Evolutionary conservation across 2,329 filamentous ascomycete genomes (phyloP).

Genomic region (Sclerotinia borealis): DNA sequence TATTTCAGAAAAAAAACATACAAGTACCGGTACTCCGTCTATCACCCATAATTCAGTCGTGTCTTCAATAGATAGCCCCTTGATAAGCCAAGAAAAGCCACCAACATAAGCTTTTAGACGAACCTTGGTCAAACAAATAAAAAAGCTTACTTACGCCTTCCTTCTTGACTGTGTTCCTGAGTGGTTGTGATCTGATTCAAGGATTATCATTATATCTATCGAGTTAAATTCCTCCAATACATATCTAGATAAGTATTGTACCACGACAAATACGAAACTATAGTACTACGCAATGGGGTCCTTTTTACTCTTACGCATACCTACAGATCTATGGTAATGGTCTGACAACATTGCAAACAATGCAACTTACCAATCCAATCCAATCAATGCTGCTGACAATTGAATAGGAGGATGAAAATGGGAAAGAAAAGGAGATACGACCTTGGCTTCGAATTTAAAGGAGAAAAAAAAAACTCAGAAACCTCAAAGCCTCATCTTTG

Average conservation of each 20-base stretch:
- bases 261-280: background rate
- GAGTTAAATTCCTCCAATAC: background rate
- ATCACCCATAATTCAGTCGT: too few relatives aligned
- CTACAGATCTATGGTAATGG: background rate
- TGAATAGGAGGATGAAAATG: background rate
- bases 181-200: background rate
- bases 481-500: background rate
- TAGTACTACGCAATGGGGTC: background rate
- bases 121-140: too few relatives aligned
- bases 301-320: background rate
- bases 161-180: background rate
- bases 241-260: background rate
- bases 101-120: background rate
- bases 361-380: background rate
- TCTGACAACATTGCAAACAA: background rate
- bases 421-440: background rate
- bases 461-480: background rate
- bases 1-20: too few relatives aligned
- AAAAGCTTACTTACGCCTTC: background rate
- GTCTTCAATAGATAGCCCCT: background rate
- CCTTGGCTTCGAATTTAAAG: background rate
- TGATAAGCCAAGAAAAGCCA: background rate
- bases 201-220: background rate
- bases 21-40: too few relatives aligned
- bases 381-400: background rate